Conservation (phyloP, 2,329 filamentous ascomycete genomes). For the Meredithiella fracta region DNA sequence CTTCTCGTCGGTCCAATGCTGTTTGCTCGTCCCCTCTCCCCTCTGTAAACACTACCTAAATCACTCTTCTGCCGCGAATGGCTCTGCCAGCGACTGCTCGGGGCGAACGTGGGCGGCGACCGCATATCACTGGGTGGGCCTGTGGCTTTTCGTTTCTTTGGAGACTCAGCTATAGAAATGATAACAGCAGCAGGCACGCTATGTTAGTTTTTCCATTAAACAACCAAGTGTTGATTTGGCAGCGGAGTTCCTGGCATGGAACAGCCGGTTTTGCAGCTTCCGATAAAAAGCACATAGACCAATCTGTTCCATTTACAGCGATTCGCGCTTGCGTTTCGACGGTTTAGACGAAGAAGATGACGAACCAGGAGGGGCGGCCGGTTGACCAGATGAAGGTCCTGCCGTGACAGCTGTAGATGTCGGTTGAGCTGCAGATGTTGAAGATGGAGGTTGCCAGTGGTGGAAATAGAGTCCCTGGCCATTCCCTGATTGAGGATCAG, state of each 20-base stretch:
- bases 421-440: conserved; percentile 25
- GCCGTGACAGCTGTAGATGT: conserved; percentile 19
- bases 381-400: conserved; percentile 36
- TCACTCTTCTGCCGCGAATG: conserved; percentile 53
- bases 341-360: conserved; percentile 21
- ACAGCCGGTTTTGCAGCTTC: neutral
- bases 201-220: neutral
- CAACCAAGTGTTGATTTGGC: too few species aligned
- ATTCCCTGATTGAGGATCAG: conserved; percentile 35
- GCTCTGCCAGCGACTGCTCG: conserved; percentile 32
- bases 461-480: conserved; percentile 56
- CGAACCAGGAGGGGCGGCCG: conserved; percentile 61
- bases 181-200: neutral
- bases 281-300: too few species aligned
- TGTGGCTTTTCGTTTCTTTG: conserved; percentile 69
- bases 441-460: conserved; percentile 73
- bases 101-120: conserved; percentile 10
- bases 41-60: conserved; percentile 18
- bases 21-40: neutral
- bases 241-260: neutral
- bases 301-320: conserved; percentile 16
- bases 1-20: conserved; percentile 1
- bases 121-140: conserved; percentile 32
- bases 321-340: conserved; percentile 29
- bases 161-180: conserved; percentile 43